phyloP scores from a whole-genome alignment of 2,329 filamentous ascomycete genomes.

The Zasmidium cellare region DNA sequence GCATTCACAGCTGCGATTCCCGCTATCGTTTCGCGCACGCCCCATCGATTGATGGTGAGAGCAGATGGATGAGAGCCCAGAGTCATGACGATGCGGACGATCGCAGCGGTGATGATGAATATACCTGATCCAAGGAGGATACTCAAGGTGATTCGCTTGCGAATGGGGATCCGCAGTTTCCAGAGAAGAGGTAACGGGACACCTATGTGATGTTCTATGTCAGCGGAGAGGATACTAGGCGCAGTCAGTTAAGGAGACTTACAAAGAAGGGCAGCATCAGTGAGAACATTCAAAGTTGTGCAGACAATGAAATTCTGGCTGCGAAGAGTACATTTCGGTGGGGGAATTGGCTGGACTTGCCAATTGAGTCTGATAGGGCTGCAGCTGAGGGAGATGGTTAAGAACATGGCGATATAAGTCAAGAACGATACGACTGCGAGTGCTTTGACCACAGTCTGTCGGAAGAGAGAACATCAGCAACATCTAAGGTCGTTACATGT shows the following conservation, averaged over 20 bases:
- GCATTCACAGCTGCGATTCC: conserved; percentile 39
- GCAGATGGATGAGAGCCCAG: conserved; percentile 31
- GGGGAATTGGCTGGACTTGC: conserved; percentile 31
- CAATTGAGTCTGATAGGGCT: conserved; percentile 32
- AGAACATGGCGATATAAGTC: conserved; percentile 35
- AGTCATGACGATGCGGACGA: conserved; percentile 36
- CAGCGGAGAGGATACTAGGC: too few relatives aligned
- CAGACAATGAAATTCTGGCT: conserved; percentile 23
- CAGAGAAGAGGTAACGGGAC: conserved; percentile 39
- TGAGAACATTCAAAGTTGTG: background rate
- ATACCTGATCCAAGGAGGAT: conserved; percentile 38
- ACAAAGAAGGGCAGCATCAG: background rate
- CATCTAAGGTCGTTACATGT: too few relatives aligned
- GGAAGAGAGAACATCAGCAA: conserved; percentile 17
- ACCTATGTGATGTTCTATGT: too few relatives aligned
- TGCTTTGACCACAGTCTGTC: conserved; percentile 34
- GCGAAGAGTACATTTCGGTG: conserved; percentile 31
- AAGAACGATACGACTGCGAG: conserved; percentile 28
- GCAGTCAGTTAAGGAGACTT: too few relatives aligned
- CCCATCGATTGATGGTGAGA: conserved; percentile 41
- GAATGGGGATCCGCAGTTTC: conserved; percentile 32
- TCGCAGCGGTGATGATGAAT: conserved; percentile 39
- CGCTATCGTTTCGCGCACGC: conserved; percentile 39
- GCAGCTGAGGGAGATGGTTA: conserved; percentile 35
- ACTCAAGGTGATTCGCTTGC: conserved; percentile 35